Conservation (phyloP, 768 basidiomycete species). For the Collybia mongolica region DNA sequence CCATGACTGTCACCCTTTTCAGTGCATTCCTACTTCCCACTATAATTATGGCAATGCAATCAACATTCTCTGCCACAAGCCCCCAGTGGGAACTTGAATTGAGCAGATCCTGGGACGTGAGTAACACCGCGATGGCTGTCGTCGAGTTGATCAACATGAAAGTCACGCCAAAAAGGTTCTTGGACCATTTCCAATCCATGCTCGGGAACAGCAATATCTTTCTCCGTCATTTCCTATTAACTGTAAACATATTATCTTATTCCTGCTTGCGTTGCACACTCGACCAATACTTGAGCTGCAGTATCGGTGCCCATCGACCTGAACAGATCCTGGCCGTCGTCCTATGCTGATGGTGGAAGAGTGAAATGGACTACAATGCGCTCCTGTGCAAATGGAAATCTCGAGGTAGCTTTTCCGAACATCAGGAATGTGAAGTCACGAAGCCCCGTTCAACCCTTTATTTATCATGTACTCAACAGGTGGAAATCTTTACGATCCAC, state of each 20-base stretch:
- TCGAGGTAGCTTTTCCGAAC: constrained; percentile 64
- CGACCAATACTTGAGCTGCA: constrained; percentile 20
- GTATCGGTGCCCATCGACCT: constrained; percentile 53
- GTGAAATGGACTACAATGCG: constrained; percentile 57
- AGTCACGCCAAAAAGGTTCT: constrained; percentile 55
- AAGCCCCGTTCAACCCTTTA: too few species aligned
- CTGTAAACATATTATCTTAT: constrained; percentile 35
- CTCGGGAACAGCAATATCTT: constrained; percentile 81
- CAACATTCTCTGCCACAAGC: neutral
- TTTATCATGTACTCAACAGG: constrained; percentile 28
- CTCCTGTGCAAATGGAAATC: constrained; percentile 40
- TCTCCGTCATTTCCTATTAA: constrained; percentile 74
- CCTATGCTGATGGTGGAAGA: constrained; percentile 59
- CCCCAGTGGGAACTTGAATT: constrained; percentile 19
- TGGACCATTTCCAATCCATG: constrained; percentile 83
- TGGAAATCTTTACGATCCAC: constrained; percentile 73
- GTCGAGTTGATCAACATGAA: constrained; percentile 4
- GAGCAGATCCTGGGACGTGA: constrained; percentile 37
- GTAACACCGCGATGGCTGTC: constrained; percentile 7
- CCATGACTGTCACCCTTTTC: neutral
- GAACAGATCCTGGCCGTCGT: constrained; percentile 56
- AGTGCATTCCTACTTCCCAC: neutral
- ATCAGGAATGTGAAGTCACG: constrained; percentile 42
- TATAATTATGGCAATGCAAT: constrained; percentile 5
- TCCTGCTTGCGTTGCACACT: neutral